Percentiles rank a stretch among this genome's conserved stretches.
These are phyloP conservation scores for Erythrophleum fordii DNA, from an alignment of 306 rosid species.

Conservation along the genomic window DNA sequence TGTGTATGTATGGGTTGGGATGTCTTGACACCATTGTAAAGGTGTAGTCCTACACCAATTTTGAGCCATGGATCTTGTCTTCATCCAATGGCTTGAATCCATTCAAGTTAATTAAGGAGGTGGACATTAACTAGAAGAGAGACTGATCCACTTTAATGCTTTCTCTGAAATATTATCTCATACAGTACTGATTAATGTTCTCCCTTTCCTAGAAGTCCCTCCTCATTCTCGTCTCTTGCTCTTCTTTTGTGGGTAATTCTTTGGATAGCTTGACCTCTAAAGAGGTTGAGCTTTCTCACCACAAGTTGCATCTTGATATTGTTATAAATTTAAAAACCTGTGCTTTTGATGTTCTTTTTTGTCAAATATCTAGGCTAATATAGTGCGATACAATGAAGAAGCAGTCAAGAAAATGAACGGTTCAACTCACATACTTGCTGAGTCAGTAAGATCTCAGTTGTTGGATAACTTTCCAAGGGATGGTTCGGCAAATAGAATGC, in stretches of 20 bases:
- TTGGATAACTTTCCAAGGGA: conserved; percentile 56
- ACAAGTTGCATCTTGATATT: not conserved
- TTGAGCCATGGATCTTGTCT: not conserved
- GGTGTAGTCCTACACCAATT: not conserved
- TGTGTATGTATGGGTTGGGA: too few species aligned
- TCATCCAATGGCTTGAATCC: not conserved
- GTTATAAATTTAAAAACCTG: not conserved
- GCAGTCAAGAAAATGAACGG: conserved; percentile 70
- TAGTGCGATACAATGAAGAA: conserved; percentile 81
- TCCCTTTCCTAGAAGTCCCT: not conserved
- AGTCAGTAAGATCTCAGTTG: conserved; percentile 55
- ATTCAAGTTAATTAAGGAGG: not conserved
- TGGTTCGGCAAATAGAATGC: conserved; percentile 51
- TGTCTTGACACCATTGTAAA: not conserved
- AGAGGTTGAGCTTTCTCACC: not conserved
- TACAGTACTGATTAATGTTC: not conserved
- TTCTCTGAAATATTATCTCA: not conserved
- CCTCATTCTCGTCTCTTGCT: not conserved
- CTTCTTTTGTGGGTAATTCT: not conserved
- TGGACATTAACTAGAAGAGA: not conserved
- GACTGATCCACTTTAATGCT: not conserved
- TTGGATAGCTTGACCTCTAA: not conserved
- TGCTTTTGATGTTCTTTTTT: conserved; percentile 40
- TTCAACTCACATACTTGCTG: conserved; percentile 62
- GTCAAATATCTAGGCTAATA: conserved; percentile 67